A percentile compares a stretch with the other conserved stretches of the same genome.
These are phyloP conservation scores for Choiromyces venosus DNA, from an alignment of 495 filamentous ascomycete species.

Conservation along the genomic window DNA sequence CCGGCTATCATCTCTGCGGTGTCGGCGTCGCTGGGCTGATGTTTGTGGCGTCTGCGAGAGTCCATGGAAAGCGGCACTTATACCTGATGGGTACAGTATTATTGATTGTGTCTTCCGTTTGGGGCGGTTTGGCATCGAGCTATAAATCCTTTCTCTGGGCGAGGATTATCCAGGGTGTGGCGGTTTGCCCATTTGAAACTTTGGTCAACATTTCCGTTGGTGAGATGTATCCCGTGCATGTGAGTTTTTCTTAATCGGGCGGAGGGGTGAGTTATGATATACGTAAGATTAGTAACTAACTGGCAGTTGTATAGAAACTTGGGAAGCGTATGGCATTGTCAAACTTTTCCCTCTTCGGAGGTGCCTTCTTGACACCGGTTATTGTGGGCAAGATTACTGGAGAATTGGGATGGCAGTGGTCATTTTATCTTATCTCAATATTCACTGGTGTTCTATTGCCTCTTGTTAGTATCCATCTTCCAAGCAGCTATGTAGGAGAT, in stretches of 20 bases:
- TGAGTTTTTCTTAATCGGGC: slow-evolving; percentile 34
- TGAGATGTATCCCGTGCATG: slow-evolving; percentile 67
- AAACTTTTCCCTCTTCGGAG: slow-evolving; percentile 84
- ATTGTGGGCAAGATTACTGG: slow-evolving; percentile 79
- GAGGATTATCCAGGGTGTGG: slow-evolving; percentile 68
- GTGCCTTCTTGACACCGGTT: slow-evolving; percentile 86
- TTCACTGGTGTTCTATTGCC: slow-evolving; percentile 61
- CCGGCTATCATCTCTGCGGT: slow-evolving; percentile 80
- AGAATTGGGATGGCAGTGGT: slow-evolving; percentile 70
- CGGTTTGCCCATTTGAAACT: slow-evolving; percentile 69
- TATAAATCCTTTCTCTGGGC: slow-evolving; percentile 70
- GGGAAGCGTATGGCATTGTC: slow-evolving; percentile 85
- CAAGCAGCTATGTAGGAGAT: background rate
- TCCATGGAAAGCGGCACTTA: slow-evolving; percentile 87
- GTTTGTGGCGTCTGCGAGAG: slow-evolving; percentile 77
- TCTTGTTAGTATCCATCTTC: slow-evolving; percentile 44
- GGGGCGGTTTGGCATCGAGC: slow-evolving; percentile 66
- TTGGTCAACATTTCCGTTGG: slow-evolving; percentile 72
- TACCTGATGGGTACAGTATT: slow-evolving; percentile 75
- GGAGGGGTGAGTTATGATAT: background rate
- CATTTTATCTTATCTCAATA: slow-evolving; percentile 69
- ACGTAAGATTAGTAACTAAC: slow-evolving; percentile 2
- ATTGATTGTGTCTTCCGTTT: slow-evolving; percentile 64
- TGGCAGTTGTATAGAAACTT: slow-evolving; percentile 53
- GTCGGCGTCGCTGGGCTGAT: slow-evolving; percentile 73